Base-by-base conservation (phyloP, 2,329 filamentous ascomycete genomes). In the Fusarium nelsonii region DNA sequence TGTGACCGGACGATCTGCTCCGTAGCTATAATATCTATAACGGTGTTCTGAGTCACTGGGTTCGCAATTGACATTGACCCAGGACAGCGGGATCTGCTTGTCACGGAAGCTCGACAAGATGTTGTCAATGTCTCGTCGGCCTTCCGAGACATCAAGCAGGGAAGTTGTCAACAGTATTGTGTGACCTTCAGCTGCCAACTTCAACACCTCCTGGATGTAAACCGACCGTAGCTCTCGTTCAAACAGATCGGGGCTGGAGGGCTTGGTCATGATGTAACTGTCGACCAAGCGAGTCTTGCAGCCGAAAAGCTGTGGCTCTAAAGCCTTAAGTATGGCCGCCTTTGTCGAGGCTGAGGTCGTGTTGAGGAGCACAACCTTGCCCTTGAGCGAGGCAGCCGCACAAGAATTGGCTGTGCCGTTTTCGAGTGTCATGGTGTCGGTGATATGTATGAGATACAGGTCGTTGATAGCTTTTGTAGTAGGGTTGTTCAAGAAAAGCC, bases 341-440 rank as follows among this genome's bases (percentile, higher is more conserved):
- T 52, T 70, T 18, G 41, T 53, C 6, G 45, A 41, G n/a, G 48
- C 49, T 34, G 57, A 33, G 15, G 53, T 37, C 9, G 49, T 62
- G 15, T 70, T 69, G 12, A 69, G 53, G 20, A 70, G 43, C 14
- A 69, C 28, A n/a, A 69, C 43, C 15, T 30, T 67, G 49, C 66
- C 66, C 34, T 30, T 50, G 4, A 14, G 11, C 2, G n/a, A 7
- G 15, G 8, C 44, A 8, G 26, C 11, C 8, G 8, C 7, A 23
- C 30, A 39, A n/a, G 52, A 12, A 14, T 45, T n/a, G 6, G 8
- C 8, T 9, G 16, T 44, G 41, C 14, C 8, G 20, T 32, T 8
- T 12, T 12, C 20, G 2, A 39, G 11, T 18, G 16, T 32, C 52
- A 43, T 54, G 10, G 2, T 26, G 2, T 10, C 5, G 8, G 10